These are phyloP conservation scores for Paspalum vaginatum DNA, from an alignment of 176 grass and related monocot species.

Conservation along the genomic window DNA sequence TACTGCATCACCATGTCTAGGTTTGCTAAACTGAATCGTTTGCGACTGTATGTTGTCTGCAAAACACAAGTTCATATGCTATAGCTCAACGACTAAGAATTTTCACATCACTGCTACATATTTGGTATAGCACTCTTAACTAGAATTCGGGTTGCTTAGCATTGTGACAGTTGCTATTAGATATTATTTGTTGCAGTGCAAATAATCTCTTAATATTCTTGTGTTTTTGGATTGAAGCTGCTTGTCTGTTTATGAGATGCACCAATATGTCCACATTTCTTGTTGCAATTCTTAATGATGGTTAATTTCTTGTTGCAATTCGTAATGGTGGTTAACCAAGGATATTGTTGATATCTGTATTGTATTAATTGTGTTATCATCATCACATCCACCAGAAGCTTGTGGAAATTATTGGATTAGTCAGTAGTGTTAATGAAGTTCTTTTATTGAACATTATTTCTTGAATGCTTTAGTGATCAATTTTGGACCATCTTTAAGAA, in stretches of 20 bases:
- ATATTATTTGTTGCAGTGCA: neutral
- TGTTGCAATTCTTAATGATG: constrained; percentile 32
- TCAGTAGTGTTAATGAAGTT: neutral
- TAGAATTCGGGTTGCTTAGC: constrained; percentile 12
- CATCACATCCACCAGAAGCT: neutral
- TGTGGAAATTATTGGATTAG: neutral
- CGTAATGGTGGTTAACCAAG: constrained; percentile 6
- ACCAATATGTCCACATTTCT: neutral
- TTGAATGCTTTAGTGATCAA: constrained; percentile 23
- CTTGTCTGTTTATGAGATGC: constrained; percentile 35
- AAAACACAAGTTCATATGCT: constrained; percentile 32
- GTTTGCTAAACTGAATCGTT: constrained; percentile 58
- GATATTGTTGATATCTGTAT: constrained; percentile 30
- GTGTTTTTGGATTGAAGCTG: constrained; percentile 6
- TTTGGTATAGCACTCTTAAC: constrained; percentile 22
- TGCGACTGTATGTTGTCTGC: constrained; percentile 46
- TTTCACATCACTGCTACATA: constrained; percentile 16
- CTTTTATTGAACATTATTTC: constrained; percentile 25
- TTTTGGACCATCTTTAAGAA: constrained; percentile 1
- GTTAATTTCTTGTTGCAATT: constrained; percentile 16
- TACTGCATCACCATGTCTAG: constrained; percentile 61
- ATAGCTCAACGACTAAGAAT: constrained; percentile 20
- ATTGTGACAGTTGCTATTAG: neutral
- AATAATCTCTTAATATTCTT: constrained; percentile 4
- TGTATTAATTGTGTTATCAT: neutral